Evolutionary conservation across 2,329 filamentous ascomycete species (phyloP).

Genomic region (Rhynchosporium graminicola): DNA sequence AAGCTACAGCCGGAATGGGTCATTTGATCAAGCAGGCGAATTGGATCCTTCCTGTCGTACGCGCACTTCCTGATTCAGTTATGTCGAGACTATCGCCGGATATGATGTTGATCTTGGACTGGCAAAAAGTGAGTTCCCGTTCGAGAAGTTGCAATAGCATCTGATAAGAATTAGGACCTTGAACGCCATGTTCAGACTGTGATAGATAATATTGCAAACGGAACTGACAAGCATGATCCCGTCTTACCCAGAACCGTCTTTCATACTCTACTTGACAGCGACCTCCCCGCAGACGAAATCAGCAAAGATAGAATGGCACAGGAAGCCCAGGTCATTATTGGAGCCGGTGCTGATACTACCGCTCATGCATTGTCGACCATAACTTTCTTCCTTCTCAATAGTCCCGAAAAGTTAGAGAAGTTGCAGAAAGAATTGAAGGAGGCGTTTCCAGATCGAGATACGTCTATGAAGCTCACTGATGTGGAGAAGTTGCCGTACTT

Average conservation of each 20-base stretch:
- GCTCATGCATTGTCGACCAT: constrained; percentile 41
- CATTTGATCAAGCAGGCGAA: constrained; percentile 18
- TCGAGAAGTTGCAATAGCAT: too few relatives aligned
- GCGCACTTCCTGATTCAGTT: constrained; percentile 8
- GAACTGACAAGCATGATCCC: constrained; percentile 15
- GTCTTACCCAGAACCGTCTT: constrained; percentile 34
- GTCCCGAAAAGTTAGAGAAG: constrained; percentile 36
- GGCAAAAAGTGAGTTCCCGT: not conserved
- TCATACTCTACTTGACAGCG: constrained; percentile 33
- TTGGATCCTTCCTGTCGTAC: constrained; percentile 11
- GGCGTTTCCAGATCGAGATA: constrained; percentile 21
- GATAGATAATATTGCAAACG: constrained; percentile 12
- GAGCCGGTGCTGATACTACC: constrained; percentile 39
- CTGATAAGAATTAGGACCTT: constrained; percentile 3
- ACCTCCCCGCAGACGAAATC: constrained; percentile 39
- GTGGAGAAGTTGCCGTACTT: constrained; percentile 40
- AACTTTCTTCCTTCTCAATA: constrained; percentile 42
- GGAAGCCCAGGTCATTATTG: constrained; percentile 17
- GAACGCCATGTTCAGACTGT: constrained; percentile 15
- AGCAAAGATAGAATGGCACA: constrained; percentile 16
- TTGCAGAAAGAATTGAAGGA: constrained; percentile 42
- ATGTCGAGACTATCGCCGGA: constrained; percentile 4
- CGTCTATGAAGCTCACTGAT: constrained; percentile 9
- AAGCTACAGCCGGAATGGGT: constrained; percentile 3
- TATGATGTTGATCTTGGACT: constrained; percentile 5